Base-by-base conservation (phyloP, 306 rosid species). In the Medicago lupulina region DNA sequence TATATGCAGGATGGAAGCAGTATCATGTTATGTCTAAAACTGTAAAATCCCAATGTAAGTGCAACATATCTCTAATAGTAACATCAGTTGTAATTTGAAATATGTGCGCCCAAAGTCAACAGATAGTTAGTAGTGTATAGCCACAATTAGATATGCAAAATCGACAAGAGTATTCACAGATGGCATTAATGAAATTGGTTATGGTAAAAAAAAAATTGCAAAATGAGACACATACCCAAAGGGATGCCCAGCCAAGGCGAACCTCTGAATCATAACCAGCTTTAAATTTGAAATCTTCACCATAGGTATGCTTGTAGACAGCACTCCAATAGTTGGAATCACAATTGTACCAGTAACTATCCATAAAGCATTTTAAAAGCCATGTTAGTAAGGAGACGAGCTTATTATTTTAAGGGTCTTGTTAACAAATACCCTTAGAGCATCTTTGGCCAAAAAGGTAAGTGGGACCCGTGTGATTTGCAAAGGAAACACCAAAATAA, bases 241-340 rank as follows among this genome's bases (percentile, higher is more conserved):
- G 93, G 85, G 99, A 95, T 40, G 99, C 97, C 99, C 99, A 95
- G 72, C 97, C 90, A 78, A 95, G 96, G 82, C 90, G 93, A 75
- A 86, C 97, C 84, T 88, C 96, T 9, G 99, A 85, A 83, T 95
- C 99, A 54, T 95, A 95, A 73, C 99, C 99, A 78, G 96, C 92
- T 90, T 95, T 95, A 65, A 95, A 88, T 82, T 95, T 95, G 77
- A 90, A 88, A 85, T 95, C 97, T 79, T 86, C 85, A 38, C 88
- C 97, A 67, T 89, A 86, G 41, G 90, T 86, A 67, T 87, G 96
- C 91, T 95, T 95, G 91, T 95, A 95, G 76, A 95, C 99, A 19
- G 91, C 88, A 72, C 99, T 95, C 99, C 99, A 95, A 83, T 81
- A 78, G 88, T 90, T 71, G 44, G 94, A 89, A 86, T 92, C 97